A percentile compares a stretch with the other conserved stretches of the same genome.
These are phyloP conservation scores for Pseudocercospora crystallina DNA, from an alignment of 2,329 filamentous ascomycete species.

Conservation along the genomic window DNA sequence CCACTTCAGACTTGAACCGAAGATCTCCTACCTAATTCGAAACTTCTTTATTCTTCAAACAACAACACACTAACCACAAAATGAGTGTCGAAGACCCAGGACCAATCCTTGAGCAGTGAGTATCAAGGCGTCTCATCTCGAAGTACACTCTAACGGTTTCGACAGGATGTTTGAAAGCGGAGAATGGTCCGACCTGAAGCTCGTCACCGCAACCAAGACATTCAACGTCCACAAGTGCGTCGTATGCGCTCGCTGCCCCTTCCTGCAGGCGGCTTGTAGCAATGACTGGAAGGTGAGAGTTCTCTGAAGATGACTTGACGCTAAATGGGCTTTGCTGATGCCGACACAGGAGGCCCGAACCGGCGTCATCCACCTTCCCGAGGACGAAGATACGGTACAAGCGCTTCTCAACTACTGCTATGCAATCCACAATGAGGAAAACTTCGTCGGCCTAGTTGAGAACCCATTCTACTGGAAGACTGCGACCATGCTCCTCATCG, in stretches of 20 bases:
- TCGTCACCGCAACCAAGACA: not conserved
- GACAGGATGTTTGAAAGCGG: constrained; percentile 5
- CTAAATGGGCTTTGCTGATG: too few relatives aligned
- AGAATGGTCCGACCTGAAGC: constrained; percentile 7
- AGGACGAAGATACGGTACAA: not conserved
- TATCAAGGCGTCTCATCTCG: too few relatives aligned
- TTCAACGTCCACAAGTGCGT: constrained; percentile 14
- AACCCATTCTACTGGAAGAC: not conserved
- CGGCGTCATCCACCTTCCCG: constrained; percentile 1
- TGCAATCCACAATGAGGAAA: not conserved
- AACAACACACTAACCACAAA: too few relatives aligned
- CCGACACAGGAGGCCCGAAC: not conserved
- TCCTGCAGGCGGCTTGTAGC: constrained; percentile 4
- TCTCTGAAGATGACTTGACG: too few relatives aligned
- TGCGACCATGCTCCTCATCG: not conserved
- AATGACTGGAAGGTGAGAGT: not conserved
- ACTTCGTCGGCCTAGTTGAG: not conserved
- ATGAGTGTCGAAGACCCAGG: too few relatives aligned
- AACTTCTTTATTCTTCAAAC: too few relatives aligned
- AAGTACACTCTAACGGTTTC: too few relatives aligned
- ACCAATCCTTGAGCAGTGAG: too few relatives aligned
- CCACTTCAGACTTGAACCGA: too few relatives aligned
- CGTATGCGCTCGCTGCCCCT: constrained; percentile 2
- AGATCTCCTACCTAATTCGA: too few relatives aligned
- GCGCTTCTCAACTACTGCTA: not conserved